phyloP scores from a whole-genome alignment of 192 early-diverging fungal genomes.

The Pilaira anomala region DNA sequence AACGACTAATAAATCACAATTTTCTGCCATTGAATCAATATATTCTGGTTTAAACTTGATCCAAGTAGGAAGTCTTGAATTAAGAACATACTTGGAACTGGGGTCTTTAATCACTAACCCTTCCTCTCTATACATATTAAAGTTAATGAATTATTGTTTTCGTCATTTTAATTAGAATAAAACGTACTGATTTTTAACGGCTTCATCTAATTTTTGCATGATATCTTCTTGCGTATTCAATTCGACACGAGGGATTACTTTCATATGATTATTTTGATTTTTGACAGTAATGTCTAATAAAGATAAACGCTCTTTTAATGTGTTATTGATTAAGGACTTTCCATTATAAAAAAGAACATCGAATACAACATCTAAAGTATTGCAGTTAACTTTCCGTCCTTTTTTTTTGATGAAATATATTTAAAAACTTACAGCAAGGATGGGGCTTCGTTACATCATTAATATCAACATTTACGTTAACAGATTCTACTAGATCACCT shows the following conservation, averaged over 20 bases:
- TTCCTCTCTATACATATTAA: slow-evolving; percentile 37
- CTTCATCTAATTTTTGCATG: not conserved
- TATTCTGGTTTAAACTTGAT: slow-evolving; percentile 83
- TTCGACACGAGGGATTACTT: slow-evolving; percentile 52
- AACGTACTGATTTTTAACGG: not conserved
- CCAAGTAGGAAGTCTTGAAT: slow-evolving; percentile 57
- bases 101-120: slow-evolving; percentile 76
- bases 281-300: slow-evolving; percentile 50
- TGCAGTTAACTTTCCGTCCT: slow-evolving; percentile 21
- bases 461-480: slow-evolving; percentile 30
- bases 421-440: slow-evolving; percentile 44
- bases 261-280: slow-evolving; percentile 50
- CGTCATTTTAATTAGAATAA: not conserved
- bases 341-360: slow-evolving; percentile 73
- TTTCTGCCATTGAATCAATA: slow-evolving; percentile 63
- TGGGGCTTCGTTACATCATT: slow-evolving; percentile 33
- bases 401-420: slow-evolving; percentile 7
- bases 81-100: slow-evolving; percentile 47
- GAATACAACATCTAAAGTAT: slow-evolving; percentile 61
- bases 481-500: not conserved
- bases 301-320: slow-evolving; percentile 50
- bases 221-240: slow-evolving; percentile 57
- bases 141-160: not conserved
- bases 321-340: slow-evolving; percentile 53
- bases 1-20: slow-evolving; percentile 71